These are phyloP conservation scores for Aspergillus carbonarius DNA, from an alignment of 2,329 filamentous ascomycete species.

Conservation along the genomic window DNA sequence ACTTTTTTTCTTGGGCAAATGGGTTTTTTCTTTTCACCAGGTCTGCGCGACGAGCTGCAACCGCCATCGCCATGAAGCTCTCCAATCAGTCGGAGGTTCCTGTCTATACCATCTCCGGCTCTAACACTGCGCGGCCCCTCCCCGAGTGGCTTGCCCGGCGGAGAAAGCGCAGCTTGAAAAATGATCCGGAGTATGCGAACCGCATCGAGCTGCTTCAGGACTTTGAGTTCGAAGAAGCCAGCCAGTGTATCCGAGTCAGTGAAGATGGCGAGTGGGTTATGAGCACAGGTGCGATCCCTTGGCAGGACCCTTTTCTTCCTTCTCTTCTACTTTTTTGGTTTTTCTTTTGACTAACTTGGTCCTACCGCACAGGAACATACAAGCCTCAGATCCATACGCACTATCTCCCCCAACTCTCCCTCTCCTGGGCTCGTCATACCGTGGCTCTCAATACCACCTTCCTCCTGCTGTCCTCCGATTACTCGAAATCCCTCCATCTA, in stretches of 20 bases:
- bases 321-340: neutral
- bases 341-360: too few species aligned
- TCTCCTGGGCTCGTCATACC: slow-evolving; percentile 93
- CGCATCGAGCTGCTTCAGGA: slow-evolving; percentile 94
- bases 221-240: slow-evolving; percentile 96
- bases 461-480: slow-evolving; percentile 81
- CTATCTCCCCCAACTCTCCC: slow-evolving; percentile 84
- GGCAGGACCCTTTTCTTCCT: too few species aligned
- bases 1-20: slow-evolving; percentile 10
- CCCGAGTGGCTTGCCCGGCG: slow-evolving; percentile 94
- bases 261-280: slow-evolving; percentile 98
- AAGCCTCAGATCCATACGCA: slow-evolving; percentile 93
- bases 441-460: slow-evolving; percentile 90
- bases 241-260: slow-evolving; percentile 81
- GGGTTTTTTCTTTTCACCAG: slow-evolving; percentile 10
- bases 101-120: slow-evolving; percentile 93
- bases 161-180: slow-evolving; percentile 86
- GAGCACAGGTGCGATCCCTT: slow-evolving; percentile 68
- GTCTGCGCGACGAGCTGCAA: neutral
- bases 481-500: slow-evolving; percentile 89
- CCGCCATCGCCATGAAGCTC: slow-evolving; percentile 45
- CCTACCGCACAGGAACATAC: slow-evolving; percentile 54
- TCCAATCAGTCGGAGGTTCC: slow-evolving; percentile 73
- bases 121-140: slow-evolving; percentile 79
- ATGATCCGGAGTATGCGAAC: slow-evolving; percentile 88